phyloP scores from a whole-genome alignment of 129 eudicot species.

The Solidago caesia region DNA sequence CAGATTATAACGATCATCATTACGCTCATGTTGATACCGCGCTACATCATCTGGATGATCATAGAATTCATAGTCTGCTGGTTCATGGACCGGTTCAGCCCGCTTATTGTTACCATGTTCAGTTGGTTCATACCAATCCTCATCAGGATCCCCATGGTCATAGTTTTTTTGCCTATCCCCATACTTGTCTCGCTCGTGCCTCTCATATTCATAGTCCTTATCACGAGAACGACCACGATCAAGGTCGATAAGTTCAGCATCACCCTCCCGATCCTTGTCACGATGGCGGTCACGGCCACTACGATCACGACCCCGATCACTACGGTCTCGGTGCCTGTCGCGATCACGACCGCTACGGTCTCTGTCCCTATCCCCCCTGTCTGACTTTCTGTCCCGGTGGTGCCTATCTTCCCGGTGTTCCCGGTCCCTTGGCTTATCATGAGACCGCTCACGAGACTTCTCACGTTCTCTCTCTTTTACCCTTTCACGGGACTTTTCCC shows the following conservation, averaged over 20 bases:
- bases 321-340: constrained; percentile 43
- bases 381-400: constrained; percentile 71
- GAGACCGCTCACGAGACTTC: constrained; percentile 76
- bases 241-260: constrained; percentile 40
- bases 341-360: constrained; percentile 48
- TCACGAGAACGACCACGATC: constrained; percentile 57
- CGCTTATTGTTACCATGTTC: constrained; percentile 46
- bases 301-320: constrained; percentile 50
- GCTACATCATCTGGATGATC: constrained; percentile 44
- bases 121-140: constrained; percentile 58
- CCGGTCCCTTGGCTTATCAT: constrained; percentile 75
- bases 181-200: constrained; percentile 44
- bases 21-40: constrained; percentile 59
- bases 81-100: constrained; percentile 43
- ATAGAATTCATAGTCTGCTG: constrained; percentile 43
- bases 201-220: constrained; percentile 51
- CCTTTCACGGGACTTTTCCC: constrained; percentile 92
- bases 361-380: constrained; percentile 50
- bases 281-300: constrained; percentile 47
- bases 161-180: constrained; percentile 37
- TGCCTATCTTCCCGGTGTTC: constrained; percentile 82
- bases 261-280: constrained; percentile 54
- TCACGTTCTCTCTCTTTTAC: constrained; percentile 66
- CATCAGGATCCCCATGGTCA: constrained; percentile 56
- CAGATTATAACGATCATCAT: constrained; percentile 63